Conservation (phyloP, 805 yeast species). For the Lipomyces lipofer region DNA sequence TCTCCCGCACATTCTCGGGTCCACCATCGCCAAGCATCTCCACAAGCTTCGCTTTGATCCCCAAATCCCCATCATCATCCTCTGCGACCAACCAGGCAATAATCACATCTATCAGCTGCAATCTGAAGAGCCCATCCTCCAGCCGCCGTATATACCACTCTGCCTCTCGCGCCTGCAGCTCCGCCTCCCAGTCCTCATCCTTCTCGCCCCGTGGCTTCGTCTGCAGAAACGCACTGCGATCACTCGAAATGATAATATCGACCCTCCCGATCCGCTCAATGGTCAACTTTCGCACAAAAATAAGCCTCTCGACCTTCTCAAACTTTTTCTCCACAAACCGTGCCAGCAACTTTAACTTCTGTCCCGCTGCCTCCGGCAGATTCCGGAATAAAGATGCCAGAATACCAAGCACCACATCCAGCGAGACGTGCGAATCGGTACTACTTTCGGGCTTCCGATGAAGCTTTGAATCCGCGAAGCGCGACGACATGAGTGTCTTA, state of each 20-base stretch:
- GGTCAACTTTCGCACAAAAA: constrained; percentile 11
- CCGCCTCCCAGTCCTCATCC: constrained; percentile 21
- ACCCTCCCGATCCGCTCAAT: constrained; percentile 10
- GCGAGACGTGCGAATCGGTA: constrained; percentile 12
- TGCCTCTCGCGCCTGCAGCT: constrained; percentile 21
- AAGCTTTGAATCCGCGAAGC: constrained; percentile 16
- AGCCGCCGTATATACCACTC: constrained; percentile 29
- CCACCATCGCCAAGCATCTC: neutral
- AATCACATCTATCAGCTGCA: constrained; percentile 27
- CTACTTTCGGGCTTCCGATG: constrained; percentile 12
- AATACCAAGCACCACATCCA: constrained; percentile 30
- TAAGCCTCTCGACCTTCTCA: constrained; percentile 23
- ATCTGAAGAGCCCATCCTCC: constrained; percentile 26
- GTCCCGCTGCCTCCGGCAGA: constrained; percentile 27
- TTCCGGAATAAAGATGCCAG: constrained; percentile 29
- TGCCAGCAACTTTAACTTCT: constrained; percentile 26
- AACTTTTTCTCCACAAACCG: constrained; percentile 30
- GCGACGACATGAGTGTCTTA: constrained; percentile 24
- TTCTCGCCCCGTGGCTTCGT: constrained; percentile 12
- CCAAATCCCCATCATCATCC: constrained; percentile 28
- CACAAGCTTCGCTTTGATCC: constrained; percentile 9
- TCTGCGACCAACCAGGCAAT: constrained; percentile 33
- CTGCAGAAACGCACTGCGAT: constrained; percentile 16
- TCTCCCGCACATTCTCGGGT: constrained; percentile 13
- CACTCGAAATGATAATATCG: constrained; percentile 10